Evolutionary conservation across 2,329 filamentous ascomycete genomes (phyloP), one percentile per base, ranked within the genome.

Genomic region (Penicillium hordei): DNA sequence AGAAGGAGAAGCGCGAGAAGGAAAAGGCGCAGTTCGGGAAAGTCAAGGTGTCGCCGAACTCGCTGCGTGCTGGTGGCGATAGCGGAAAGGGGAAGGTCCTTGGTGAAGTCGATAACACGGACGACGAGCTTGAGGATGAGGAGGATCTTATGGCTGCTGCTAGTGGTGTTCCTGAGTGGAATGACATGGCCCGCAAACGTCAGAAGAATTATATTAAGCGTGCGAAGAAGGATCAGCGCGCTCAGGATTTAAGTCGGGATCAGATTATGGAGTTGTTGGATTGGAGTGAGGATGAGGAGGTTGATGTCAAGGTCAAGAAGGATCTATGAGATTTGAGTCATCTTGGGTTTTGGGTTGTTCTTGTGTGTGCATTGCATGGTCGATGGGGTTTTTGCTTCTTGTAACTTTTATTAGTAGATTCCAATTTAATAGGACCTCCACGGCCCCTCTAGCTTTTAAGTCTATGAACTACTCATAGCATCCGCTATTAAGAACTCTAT

Each of bases 191-290:
- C 10, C 80, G 87, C 63, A 83, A 85, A 72, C 82, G 88, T 65
- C 88, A 91, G 77, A 82, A 87, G 68, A 82, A 83, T 64, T 81
- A 89, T 72, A 77, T 89, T 60, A 86, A 86, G 79, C 83, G 86
- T 69, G 71, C 89, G 68, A 73, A 90, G 60, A 80, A 86, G 64
- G 87, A 89, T 61, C 79, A 84, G 76, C 74, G 76, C 63, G 81
- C 85, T 66, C 86, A 87, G 65, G 84, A 87, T 58, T 82, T 89
- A 63, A 85, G 88, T 59, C 88, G 91, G 72, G 88, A 89, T 76
- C 88, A 92, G 72, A 88, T 93, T 65, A 83, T 86, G 70, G 87
- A 92, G 74, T 85, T 88, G 67, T 73, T 92, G 72, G 81, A 84
- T 60, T 74, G 65, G 81, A 86, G 69, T 82, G 71, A 75, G 19